Percentiles rank a stretch among this genome's conserved stretches.
These are phyloP conservation scores for Rhinocladiella mackenziei DNA, from an alignment of 2,329 filamentous ascomycete species.

Conservation along the genomic window DNA sequence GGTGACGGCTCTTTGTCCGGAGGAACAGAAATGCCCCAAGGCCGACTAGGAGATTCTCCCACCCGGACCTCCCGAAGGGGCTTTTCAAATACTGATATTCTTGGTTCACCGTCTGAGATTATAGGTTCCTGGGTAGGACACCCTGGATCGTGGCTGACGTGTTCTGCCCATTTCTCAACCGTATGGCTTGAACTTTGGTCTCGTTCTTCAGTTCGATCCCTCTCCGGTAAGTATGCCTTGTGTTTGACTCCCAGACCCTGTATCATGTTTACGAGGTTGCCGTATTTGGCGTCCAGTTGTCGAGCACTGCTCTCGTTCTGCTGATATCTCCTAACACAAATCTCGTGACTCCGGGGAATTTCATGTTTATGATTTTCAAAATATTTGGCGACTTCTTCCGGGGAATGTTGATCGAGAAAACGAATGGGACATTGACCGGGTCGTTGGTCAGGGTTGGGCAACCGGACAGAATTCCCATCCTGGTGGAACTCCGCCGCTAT, in stretches of 20 bases:
- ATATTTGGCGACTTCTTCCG: conserved; percentile 88
- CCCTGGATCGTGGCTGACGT: conserved; percentile 57
- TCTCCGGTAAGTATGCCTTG: conserved; percentile 72
- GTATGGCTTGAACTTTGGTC: conserved; percentile 40
- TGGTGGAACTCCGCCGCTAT: conserved; percentile 47
- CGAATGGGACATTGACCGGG: conserved; percentile 81
- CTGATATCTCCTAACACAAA: conserved; percentile 87
- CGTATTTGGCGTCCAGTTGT: conserved; percentile 91
- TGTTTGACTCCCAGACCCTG: conserved; percentile 83
- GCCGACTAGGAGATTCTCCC: conserved; percentile 85
- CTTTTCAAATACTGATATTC: conserved; percentile 74
- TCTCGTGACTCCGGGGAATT: conserved; percentile 85
- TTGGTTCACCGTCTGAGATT: conserved; percentile 47
- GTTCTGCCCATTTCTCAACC: conserved; percentile 82
- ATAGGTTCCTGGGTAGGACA: conserved; percentile 33
- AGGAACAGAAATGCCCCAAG: conserved; percentile 87
- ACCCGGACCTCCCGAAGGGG: conserved; percentile 85
- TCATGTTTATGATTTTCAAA: conserved; percentile 95
- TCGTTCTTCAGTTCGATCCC: conserved; percentile 43
- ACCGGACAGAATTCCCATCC: conserved; percentile 48
- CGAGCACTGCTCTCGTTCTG: conserved; percentile 78
- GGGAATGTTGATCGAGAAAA: conserved; percentile 85
- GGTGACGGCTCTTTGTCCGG: conserved; percentile 45
- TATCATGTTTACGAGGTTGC: conserved; percentile 89
- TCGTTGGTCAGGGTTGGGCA: conserved; percentile 48